Evolutionary conservation across 768 basidiomycete genomes (phyloP), one percentile per base, ranked within the genome.

Genomic region (Tricholoma matsutake): DNA sequence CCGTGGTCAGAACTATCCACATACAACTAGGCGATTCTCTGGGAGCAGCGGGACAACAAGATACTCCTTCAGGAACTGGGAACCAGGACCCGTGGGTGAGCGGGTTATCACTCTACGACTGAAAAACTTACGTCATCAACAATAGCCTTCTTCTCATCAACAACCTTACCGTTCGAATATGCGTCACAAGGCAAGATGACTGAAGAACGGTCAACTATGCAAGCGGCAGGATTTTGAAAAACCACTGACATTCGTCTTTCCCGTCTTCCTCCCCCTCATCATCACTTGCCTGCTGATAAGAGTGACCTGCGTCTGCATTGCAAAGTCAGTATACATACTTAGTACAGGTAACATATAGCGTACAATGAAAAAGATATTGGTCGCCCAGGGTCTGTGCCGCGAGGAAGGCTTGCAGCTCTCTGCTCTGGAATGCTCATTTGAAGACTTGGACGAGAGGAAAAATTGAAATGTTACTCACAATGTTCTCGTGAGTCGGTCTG

Each of bases 241-340:
- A 20, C n/a, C n/a, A 47, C 56, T 25, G 20, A 57, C 56, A 43
- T 20, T 57, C 56, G 20, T 57, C 56, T 47, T 45, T 57, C 25
- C 56, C 56, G 29, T 57, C 56, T 22, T 57, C 56, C 20, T 57
- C 56, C 6, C n/a, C 16, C 0, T 45, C 25, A 13, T 13, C 43
- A 14, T 32, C 16, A n/a, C 0, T 2, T 2, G 18, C 4, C 56
- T 31, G 9, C 34, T 57, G 56, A 20, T 57, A 43, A 8, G 56
- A n/a, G 22, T 57, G 56, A 32, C 56, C 56, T 6, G 56, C 41
- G 32, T 31, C 56, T 57, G 31, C 5, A 20, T 18, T 2, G 9
- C 18, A 31, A 10, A 14, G 25, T 5, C 10, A 4, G 32, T 18
- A 29, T 20, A n/a, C n/a, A 20, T 2, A 32, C 47, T 29, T 10